Conservation (phyloP, 78 protist genomes). For the Dictyostelium intermedium region DNA sequence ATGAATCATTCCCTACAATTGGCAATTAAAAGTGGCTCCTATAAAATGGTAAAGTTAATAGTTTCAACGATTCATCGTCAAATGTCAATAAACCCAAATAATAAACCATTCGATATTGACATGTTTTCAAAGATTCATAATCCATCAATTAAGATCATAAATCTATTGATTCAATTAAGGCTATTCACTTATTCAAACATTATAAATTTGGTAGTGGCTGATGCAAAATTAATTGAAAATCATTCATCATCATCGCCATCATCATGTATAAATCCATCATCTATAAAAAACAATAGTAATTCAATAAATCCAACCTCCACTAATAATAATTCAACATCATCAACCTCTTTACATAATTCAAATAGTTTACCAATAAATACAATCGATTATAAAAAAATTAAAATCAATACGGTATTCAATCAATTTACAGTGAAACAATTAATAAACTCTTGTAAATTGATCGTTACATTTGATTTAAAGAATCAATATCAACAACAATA, state of each 20-base stretch:
- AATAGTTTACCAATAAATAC: not conserved
- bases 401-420: not conserved
- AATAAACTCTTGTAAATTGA: not conserved
- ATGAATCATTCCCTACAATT: not conserved
- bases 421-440: not conserved
- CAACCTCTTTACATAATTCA: too few relatives aligned
- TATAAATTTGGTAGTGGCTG: not conserved
- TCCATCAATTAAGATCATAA: not conserved
- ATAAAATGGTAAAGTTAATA: not conserved
- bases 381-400: not conserved
- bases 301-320: too few relatives aligned
- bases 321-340: too few relatives aligned
- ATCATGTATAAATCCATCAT: too few relatives aligned
- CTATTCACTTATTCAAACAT: not conserved
- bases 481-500: not conserved
- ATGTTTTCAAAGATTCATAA: not conserved
- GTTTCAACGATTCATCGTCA: not conserved
- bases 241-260: too few relatives aligned
- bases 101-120: not conserved
- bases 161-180: not conserved
- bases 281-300: too few relatives aligned
- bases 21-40: not conserved
- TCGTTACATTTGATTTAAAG: not conserved
- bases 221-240: not conserved
- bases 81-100: not conserved